phyloP scores from a whole-genome alignment of 768 basidiomycete genomes.

The Phylloporus sp. region DNA sequence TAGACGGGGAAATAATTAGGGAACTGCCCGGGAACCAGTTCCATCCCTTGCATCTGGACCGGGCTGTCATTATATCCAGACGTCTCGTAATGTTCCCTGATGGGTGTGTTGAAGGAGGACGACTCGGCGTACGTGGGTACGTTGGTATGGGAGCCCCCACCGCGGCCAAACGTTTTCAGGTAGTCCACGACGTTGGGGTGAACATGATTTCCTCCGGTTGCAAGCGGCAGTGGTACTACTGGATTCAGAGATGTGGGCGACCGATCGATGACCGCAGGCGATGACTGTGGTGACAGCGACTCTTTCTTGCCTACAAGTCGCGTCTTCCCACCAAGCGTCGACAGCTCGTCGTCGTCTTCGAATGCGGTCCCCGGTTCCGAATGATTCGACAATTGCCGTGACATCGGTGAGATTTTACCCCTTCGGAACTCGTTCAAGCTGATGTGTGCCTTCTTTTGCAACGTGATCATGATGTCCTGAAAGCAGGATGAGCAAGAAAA shows the following conservation, averaged over 20 bases:
- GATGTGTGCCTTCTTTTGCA: constrained; percentile 62
- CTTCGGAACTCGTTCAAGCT: constrained; percentile 60
- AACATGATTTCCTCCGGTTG: constrained; percentile 45
- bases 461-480: constrained; percentile 58
- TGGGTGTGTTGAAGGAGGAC: constrained; percentile 23
- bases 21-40: constrained; percentile 36
- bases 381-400: constrained; percentile 31
- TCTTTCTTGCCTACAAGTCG: constrained; percentile 61
- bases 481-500: constrained; percentile 7
- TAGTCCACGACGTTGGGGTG: constrained; percentile 67
- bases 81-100: constrained; percentile 23
- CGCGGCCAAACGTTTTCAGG: constrained; percentile 52
- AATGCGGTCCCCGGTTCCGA: constrained; percentile 40
- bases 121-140: constrained; percentile 23
- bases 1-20: constrained; percentile 75
- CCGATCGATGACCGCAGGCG: constrained; percentile 41
- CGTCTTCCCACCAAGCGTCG: constrained; percentile 61
- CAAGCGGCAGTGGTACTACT: constrained; percentile 64
- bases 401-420: constrained; percentile 45
- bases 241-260: constrained; percentile 72
- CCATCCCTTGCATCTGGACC: constrained; percentile 28
- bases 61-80: constrained; percentile 19
- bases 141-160: constrained; percentile 16
- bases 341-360: constrained; percentile 59
- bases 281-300: constrained; percentile 46